Base-by-base conservation (phyloP, 257 asterid species). In the Nicotiana noctiflora region DNA sequence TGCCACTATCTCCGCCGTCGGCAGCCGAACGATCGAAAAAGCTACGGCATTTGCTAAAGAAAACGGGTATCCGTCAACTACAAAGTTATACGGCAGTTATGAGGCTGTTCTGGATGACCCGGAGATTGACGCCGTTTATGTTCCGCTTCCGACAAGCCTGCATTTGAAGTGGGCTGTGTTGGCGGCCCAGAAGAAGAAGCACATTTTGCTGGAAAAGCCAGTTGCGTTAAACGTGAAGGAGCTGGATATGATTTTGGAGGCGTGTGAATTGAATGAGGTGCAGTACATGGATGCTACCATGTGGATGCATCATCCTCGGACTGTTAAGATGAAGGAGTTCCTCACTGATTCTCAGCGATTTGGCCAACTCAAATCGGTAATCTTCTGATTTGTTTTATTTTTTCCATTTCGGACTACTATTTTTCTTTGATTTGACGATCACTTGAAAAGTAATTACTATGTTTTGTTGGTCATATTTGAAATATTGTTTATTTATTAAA, bases 221-320 rank as follows among this genome's bases (percentile, higher is more conserved):
- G 90, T 87, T 40, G 90, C 92, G n/a, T 75, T 79, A 62, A 81
- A 82, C 53, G 85, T 87, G n/a, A 53, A 79, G 80, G 90, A 87
- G 80, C 81, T 87, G 49, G 90, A 89, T 68, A 14, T 17, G 63
- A 87, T 87, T 37, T 56, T 89, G 3, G 86, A 77, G 64, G 90
- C 79, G 44, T 87, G 90, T 59, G 88, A 89, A 80, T 86, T 82
- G 15, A 83, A 78, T 83, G 89, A 85, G 37, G 85, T 89, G 59
- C 92, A 87, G 83, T 82, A 60, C 81, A 89, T 89, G 92, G 92
- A 85, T 46, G 77, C 85, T 76, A 85, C 89, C 60, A 86, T 88
- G 89, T 88, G 89, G 91, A 84, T 88, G 86, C 91, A 88, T 72
- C 87, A 86, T 74, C 86, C 85, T 0, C 85, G 89, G 14, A 88